Conservation (phyloP, 2,329 filamentous ascomycete genomes). For the Epichloe typhina region DNA sequence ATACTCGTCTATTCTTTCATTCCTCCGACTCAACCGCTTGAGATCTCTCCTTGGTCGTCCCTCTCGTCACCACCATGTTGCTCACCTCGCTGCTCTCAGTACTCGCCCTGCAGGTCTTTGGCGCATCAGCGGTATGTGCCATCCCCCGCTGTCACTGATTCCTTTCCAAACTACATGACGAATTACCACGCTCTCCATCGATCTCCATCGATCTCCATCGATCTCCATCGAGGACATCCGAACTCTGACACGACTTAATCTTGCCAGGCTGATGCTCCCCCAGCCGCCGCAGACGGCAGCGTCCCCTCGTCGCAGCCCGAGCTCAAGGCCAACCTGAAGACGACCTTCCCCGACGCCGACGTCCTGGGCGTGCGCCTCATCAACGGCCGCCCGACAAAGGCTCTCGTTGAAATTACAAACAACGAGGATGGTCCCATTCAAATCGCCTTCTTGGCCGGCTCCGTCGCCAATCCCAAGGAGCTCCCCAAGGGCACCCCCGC, state of each 20-base stretch:
- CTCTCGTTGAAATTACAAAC: conserved; percentile 73
- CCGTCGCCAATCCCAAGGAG: conserved; percentile 46
- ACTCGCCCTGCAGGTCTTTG: conserved; percentile 6
- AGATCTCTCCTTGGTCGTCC: background rate
- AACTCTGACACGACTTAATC: background rate
- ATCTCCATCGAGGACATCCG: too few relatives aligned
- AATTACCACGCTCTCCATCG: too few relatives aligned
- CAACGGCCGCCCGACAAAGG: conserved; percentile 78
- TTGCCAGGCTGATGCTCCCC: conserved; percentile 6
- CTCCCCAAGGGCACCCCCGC: conserved; percentile 32
- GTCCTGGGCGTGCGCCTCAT: conserved; percentile 92
- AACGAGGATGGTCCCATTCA: conserved; percentile 63
- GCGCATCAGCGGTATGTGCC: conserved; percentile 3
- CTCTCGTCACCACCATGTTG: conserved; percentile 2
- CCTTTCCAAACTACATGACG: too few relatives aligned
- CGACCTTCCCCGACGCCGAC: conserved; percentile 56
- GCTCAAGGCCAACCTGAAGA: conserved; percentile 42
- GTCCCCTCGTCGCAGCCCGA: conserved; percentile 1
- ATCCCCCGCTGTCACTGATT: background rate
- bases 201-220: too few relatives aligned
- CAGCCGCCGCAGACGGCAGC: conserved; percentile 3
- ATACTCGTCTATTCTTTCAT: background rate
- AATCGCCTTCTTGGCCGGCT: conserved; percentile 64
- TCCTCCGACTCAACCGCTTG: background rate
- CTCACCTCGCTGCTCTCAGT: conserved; percentile 5